Percentiles rank a stretch among this genome's conserved stretches.
Conservation (phyloP, 345 rosid genomes). For the Brassica carinata region DNA sequence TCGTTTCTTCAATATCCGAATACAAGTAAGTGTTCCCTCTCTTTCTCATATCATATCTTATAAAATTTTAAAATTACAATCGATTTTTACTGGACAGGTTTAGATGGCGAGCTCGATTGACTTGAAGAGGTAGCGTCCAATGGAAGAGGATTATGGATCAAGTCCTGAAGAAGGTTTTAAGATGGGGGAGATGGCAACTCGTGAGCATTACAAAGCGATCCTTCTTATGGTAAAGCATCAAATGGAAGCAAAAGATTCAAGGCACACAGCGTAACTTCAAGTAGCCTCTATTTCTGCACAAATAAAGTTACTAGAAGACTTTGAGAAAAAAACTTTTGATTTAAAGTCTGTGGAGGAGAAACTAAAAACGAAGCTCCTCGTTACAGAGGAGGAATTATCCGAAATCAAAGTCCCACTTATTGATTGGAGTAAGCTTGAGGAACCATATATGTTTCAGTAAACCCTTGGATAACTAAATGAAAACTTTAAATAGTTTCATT, state of each 20-base stretch:
- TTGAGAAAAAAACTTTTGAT: not conserved
- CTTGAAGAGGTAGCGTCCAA: not conserved
- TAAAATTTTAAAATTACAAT: too few species aligned
- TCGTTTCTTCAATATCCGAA: too few species aligned
- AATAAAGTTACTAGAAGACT: not conserved
- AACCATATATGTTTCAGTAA: not conserved
- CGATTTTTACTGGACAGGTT: not conserved
- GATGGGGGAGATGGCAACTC: not conserved
- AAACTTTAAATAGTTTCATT: too few species aligned
- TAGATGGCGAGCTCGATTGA: not conserved
- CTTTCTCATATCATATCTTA: too few species aligned
- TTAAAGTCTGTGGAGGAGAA: not conserved
- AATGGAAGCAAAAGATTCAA: not conserved
- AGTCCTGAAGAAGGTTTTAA: not conserved
- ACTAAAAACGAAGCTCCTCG: not conserved
- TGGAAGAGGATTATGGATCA: not conserved
- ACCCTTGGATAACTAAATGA: too few species aligned
- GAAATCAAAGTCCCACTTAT: not conserved
- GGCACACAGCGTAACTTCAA: not conserved
- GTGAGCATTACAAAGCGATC: not conserved
- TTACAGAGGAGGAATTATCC: not conserved
- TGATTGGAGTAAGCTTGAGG: not conserved
- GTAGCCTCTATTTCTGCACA: not conserved
- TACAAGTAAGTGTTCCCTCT: too few species aligned
- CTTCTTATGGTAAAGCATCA: not conserved